These are phyloP conservation scores for Coemansia sp. DNA, from an alignment of 192 early-diverging fungal species.

Conservation along the genomic window DNA sequence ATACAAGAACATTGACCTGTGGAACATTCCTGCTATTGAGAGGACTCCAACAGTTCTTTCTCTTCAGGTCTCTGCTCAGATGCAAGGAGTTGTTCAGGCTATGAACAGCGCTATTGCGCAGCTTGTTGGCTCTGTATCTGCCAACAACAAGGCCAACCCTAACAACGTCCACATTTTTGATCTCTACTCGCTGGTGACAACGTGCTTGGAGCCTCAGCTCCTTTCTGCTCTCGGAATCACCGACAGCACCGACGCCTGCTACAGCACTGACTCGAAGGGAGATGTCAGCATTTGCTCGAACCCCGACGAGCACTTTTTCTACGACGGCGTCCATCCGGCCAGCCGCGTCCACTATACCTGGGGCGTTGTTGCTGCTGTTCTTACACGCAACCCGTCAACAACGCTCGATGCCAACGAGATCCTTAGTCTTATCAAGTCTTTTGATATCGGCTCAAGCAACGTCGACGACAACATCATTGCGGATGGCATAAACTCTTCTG, in stretches of 20 bases:
- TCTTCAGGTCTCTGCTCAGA: slow-evolving; percentile 1
- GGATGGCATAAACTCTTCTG: slow-evolving; percentile 13
- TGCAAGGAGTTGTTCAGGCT: slow-evolving; percentile 14
- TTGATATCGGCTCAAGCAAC: slow-evolving; percentile 34
- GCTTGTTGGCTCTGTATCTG: slow-evolving; percentile 7
- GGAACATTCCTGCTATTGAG: slow-evolving; percentile 45
- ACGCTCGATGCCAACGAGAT: slow-evolving; percentile 20
- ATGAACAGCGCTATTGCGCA: slow-evolving; percentile 29
- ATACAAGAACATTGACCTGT: slow-evolving; percentile 48
- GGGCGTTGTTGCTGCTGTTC: slow-evolving; percentile 38
- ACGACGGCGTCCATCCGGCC: slow-evolving; percentile 43
- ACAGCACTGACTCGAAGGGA: slow-evolving; percentile 13
- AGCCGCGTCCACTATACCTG: slow-evolving; percentile 53
- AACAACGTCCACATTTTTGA: slow-evolving; percentile 32
- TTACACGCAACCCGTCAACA: slow-evolving; percentile 30
- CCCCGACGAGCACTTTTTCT: slow-evolving; percentile 50
- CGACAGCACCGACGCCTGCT: slow-evolving; percentile 32
- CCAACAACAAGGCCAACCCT: slow-evolving; percentile 9
- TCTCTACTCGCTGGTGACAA: slow-evolving; percentile 24
- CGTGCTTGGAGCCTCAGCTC: slow-evolving; percentile 24
- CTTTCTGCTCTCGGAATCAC: slow-evolving; percentile 33
- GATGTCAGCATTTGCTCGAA: slow-evolving; percentile 29
- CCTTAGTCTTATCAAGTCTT: slow-evolving; percentile 16
- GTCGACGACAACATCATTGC: slow-evolving; percentile 40
- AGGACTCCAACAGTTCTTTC: slow-evolving; percentile 24